Conservation (phyloP, 805 yeast species). For the Myxozyma lipomycoides region DNA sequence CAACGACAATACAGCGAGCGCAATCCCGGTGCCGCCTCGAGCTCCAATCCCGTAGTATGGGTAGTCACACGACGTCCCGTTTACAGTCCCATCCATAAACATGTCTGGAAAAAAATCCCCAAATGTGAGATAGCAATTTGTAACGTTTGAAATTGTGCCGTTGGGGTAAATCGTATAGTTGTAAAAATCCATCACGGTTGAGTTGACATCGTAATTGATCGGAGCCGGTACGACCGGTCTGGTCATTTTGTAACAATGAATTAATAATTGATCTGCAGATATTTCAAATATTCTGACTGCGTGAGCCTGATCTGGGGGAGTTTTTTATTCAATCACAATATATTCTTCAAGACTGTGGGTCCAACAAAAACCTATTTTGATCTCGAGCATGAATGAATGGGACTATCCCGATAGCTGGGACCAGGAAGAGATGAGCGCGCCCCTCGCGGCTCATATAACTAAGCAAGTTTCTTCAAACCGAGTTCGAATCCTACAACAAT, state of each 20-base stretch:
- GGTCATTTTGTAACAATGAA: background rate
- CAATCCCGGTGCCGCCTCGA: constrained; percentile 33
- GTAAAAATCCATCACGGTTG: constrained; percentile 24
- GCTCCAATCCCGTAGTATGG: constrained; percentile 29
- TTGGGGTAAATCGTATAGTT: constrained; percentile 30
- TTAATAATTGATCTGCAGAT: too few species aligned
- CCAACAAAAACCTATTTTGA: too few species aligned
- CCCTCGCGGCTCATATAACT: too few species aligned
- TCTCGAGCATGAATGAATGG: too few species aligned
- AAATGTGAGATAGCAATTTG: constrained; percentile 32
- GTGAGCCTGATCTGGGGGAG: too few species aligned
- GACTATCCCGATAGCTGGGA: too few species aligned
- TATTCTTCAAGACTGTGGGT: too few species aligned
- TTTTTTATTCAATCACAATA: too few species aligned
- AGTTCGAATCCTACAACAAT: too few species aligned
- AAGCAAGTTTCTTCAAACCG: too few species aligned
- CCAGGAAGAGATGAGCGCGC: too few species aligned
- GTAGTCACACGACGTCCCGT: constrained; percentile 29
- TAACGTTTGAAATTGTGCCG: constrained; percentile 34
- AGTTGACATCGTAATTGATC: constrained; percentile 28
- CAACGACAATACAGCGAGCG: constrained; percentile 28
- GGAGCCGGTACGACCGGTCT: constrained; percentile 16
- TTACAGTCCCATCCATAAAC: constrained; percentile 30
- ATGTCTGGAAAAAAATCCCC: constrained; percentile 29
- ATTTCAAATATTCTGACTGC: too few species aligned